phyloP scores from a whole-genome alignment of 306 rosid genomes.

The Lablab purpureus region DNA sequence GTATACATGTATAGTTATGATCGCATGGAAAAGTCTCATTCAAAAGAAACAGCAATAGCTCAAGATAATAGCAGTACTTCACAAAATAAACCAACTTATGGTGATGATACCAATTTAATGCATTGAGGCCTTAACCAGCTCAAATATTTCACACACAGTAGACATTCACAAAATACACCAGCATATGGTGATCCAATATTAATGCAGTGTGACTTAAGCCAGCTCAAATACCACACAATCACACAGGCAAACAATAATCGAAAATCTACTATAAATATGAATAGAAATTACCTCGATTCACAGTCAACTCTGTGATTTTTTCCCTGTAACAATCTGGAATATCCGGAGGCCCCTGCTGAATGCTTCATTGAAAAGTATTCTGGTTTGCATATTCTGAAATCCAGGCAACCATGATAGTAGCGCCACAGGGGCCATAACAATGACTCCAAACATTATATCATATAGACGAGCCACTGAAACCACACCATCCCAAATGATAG shows the following conservation, averaged over 20 bases:
- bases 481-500: slow-evolving; percentile 56
- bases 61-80: not conserved
- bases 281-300: slow-evolving; percentile 63
- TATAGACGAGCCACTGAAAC: slow-evolving; percentile 59
- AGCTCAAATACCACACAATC: slow-evolving; percentile 6
- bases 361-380: slow-evolving; percentile 62
- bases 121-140: not conserved
- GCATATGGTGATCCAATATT: not conserved
- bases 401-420: slow-evolving; percentile 63
- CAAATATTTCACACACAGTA: not conserved
- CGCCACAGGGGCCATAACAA: slow-evolving; percentile 59
- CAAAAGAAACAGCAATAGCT: not conserved
- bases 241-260: slow-evolving; percentile 27
- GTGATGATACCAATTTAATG: slow-evolving; percentile 22
- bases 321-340: slow-evolving; percentile 60
- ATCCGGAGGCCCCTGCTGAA: slow-evolving; percentile 65
- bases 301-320: slow-evolving; percentile 62
- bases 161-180: slow-evolving; percentile 9
- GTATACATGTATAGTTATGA: slow-evolving; percentile 18
- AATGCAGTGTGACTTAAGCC: not conserved
- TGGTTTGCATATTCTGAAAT: slow-evolving; percentile 62
- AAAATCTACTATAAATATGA: slow-evolving; percentile 20
- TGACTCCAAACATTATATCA: slow-evolving; percentile 57
- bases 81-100: slow-evolving; percentile 3
- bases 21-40: not conserved